Conservation (phyloP, 1,284 basidiomycete genomes). For the Xerocomus nothofagi region DNA sequence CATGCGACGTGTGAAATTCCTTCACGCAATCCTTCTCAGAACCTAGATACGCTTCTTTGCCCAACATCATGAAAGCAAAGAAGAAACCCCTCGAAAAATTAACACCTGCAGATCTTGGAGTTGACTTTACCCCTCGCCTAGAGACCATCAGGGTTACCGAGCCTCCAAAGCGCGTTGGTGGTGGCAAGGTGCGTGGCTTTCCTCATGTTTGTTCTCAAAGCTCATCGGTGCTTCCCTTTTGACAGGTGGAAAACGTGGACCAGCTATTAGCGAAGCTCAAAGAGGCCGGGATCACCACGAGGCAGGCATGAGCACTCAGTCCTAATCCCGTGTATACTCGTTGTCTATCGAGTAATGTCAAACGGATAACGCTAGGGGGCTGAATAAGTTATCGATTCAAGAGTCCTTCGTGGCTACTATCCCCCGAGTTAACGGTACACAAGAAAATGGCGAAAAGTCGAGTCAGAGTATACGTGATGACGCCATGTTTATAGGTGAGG, state of each 20-base stretch:
- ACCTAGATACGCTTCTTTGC: slow-evolving; percentile 91
- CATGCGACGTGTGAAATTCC: background rate
- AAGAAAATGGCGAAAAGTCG: slow-evolving; percentile 7
- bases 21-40: slow-evolving; percentile 45
- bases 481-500: slow-evolving; percentile 8
- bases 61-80: slow-evolving; percentile 99
- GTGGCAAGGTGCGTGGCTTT: slow-evolving; percentile 70
- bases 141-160: slow-evolving; percentile 92
- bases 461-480: slow-evolving; percentile 11
- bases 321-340: slow-evolving; percentile 5
- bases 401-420: slow-evolving; percentile 8
- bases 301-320: slow-evolving; percentile 21
- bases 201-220: background rate
- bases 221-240: background rate
- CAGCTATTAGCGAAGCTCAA: slow-evolving; percentile 90
- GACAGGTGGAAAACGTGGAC: slow-evolving; percentile 79
- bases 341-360: background rate
- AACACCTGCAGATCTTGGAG: slow-evolving; percentile 78
- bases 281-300: slow-evolving; percentile 77
- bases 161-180: slow-evolving; percentile 89
- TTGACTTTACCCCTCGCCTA: slow-evolving; percentile 78
- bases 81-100: slow-evolving; percentile 96
- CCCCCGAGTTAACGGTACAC: slow-evolving; percentile 15
- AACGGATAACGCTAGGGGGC: background rate
- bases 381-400: slow-evolving; percentile 23